Conservation (phyloP, 2,329 filamentous ascomycete species). For the Botryosphaeria dothidea region DNA sequence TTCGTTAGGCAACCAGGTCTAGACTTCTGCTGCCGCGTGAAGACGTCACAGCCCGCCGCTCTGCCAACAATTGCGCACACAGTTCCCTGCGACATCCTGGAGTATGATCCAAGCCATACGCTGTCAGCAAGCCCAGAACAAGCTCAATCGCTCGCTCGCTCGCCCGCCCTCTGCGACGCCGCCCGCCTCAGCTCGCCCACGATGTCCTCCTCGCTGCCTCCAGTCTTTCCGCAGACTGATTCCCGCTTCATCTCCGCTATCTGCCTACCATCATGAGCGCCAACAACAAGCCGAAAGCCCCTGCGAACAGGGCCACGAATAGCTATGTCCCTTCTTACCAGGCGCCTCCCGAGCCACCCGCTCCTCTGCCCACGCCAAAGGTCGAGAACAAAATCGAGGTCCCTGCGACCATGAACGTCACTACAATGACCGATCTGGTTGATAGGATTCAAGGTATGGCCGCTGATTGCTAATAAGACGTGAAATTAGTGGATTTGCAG, state of each 20-base stretch:
- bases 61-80: conserved; percentile 4
- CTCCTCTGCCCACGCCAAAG: not conserved
- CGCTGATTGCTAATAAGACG: no score
- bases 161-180: not conserved
- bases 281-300: not conserved
- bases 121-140: not conserved
- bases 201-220: not conserved
- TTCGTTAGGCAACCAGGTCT: not conserved
- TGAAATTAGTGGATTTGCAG: no score
- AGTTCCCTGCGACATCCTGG: not conserved
- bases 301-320: not conserved
- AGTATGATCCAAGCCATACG: not conserved
- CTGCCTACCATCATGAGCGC: conserved; percentile 1
- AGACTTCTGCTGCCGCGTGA: not conserved
- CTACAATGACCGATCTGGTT: conserved; percentile 15
- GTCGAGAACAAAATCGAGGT: conserved; percentile 20
- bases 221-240: not conserved
- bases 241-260: not conserved
- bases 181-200: not conserved
- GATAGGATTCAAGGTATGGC: conserved; percentile 15
- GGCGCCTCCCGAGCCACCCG: conserved; percentile 2
- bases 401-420: conserved; percentile 7
- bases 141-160: not conserved
- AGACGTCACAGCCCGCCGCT: conserved; percentile 4
- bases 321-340: conserved; percentile 14